Evolutionary conservation across 2,329 filamentous ascomycete species (phyloP).

Genomic region (Niveomyces coronatus): DNA sequence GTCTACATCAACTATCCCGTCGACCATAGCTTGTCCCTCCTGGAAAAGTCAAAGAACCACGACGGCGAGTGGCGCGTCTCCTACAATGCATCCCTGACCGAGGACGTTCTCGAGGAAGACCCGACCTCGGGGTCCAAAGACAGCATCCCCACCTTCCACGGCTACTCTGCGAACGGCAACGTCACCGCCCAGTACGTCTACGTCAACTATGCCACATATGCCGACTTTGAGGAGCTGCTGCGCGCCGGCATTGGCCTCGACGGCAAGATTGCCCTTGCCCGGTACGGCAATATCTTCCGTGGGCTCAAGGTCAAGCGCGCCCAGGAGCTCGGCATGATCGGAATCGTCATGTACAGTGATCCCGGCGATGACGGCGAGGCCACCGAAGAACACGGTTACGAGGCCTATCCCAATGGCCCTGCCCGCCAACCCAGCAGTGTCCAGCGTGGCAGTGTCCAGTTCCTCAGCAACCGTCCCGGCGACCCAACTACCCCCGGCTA

Average conservation of each 20-base stretch:
- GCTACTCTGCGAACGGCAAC: constrained; percentile 86
- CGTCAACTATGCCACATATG: constrained; percentile 82
- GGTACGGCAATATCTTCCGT: constrained; percentile 79
- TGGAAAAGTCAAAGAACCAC: constrained; percentile 37
- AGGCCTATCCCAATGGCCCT: constrained; percentile 74
- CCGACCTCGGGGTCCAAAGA: constrained; percentile 61
- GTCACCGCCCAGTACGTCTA: constrained; percentile 82
- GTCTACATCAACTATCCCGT: constrained; percentile 70
- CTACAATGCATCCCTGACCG: constrained; percentile 73
- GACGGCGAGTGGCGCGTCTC: constrained; percentile 45
- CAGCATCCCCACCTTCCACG: constrained; percentile 83
- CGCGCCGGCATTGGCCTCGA: constrained; percentile 63
- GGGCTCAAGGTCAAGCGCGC: constrained; percentile 89
- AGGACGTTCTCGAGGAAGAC: constrained; percentile 78
- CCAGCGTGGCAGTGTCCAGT: constrained; percentile 79
- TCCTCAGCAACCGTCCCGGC: constrained; percentile 58
- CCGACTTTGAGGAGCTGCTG: constrained; percentile 74
- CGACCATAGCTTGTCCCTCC: constrained; percentile 57
- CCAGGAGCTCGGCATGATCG: constrained; percentile 81
- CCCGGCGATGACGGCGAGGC: constrained; percentile 79
- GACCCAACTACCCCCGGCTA: constrained; percentile 92
- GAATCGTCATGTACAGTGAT: constrained; percentile 76
- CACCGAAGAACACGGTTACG: constrained; percentile 71
- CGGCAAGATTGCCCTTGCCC: constrained; percentile 79
- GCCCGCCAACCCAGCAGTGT: constrained; percentile 82